Base-by-base conservation (phyloP, 768 basidiomycete genomes). In the Phylloporus sp. region DNA sequence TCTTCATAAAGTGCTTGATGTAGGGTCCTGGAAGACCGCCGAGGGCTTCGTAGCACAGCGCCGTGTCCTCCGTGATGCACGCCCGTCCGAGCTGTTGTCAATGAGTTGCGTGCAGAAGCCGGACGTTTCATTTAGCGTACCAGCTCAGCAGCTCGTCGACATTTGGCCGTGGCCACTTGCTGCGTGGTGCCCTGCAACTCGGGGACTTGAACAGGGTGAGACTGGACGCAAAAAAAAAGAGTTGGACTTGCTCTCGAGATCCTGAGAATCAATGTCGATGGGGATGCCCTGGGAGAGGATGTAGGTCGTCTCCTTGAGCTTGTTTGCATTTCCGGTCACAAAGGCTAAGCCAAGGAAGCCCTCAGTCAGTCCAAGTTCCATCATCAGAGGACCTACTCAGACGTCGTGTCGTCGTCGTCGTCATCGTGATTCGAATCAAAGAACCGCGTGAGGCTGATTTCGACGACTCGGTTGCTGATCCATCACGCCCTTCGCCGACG, bases 21-120 rank as follows among this genome's bases (percentile, higher is more conserved):
- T 95, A 99, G 0, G 95, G 95, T 0, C 96, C 96, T 2, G 96
- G 96, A 4, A 99, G 78, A 0, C 92, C 95, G 17, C 84, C 79
- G 15, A 98, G 71, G 0, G 96, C 93, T 50, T 82, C 80, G 60
- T 90, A 98, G 55, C 86, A 90, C 6, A 99, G 78, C 0, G 96
- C 92, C 0, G 96, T 99, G 63, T 99, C 96, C 69, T 99, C 91
- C 0, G 90, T 92, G 57, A 82, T 81, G 53, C 79, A 80, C 8
- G 82, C 73, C 0, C 74, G 73, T 26, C 74, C 72, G 9, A 82
- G 57, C 69, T 74, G 28, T 22, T 9, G 20, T n/a, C 32, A n/a
- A 33, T 57, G 8, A 54, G 41, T 8, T n/a, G n/a, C n/a, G n/a
- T n/a, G n/a, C n/a, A n/a, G n/a, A n/a, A n/a, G n/a, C n/a, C n/a